phyloP scores from a whole-genome alignment of 257 asterid genomes.

The Solanum ahanhuiri region DNA sequence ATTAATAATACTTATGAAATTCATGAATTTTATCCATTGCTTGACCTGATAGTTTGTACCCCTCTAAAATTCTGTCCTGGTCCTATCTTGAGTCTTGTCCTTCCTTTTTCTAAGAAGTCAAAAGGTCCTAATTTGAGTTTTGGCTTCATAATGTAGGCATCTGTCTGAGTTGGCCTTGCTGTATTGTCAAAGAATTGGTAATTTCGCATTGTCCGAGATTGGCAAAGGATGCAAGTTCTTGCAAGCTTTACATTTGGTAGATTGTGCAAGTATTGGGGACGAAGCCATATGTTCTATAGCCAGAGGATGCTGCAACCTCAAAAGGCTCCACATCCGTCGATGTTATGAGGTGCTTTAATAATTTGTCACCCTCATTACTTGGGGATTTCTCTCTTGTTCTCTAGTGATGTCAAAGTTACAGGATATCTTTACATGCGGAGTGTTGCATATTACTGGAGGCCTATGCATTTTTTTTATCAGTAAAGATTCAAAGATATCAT shows the following conservation, averaged over 20 bases:
- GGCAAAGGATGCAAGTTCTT: slow-evolving; percentile 83
- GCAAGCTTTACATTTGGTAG: slow-evolving; percentile 92
- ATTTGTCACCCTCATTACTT: neutral
- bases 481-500: neutral
- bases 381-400: neutral
- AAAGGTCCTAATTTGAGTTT: neutral
- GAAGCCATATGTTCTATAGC: slow-evolving; percentile 77
- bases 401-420: neutral
- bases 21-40: neutral
- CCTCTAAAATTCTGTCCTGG: neutral
- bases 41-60: neutral
- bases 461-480: neutral
- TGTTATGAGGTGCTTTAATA: slow-evolving; percentile 64
- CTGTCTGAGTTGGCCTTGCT: slow-evolving; percentile 75
- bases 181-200: slow-evolving; percentile 70
- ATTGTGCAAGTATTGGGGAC: slow-evolving; percentile 80
- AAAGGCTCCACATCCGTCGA: slow-evolving; percentile 80
- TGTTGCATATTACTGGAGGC: neutral
- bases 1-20: neutral
- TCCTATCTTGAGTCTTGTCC: neutral
- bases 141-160: slow-evolving; percentile 29
- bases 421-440: neutral
- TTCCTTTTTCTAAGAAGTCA: neutral
- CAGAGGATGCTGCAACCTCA: slow-evolving; percentile 65
- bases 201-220: slow-evolving; percentile 58